Base-by-base conservation (phyloP, 192 early-diverging fungal species). In the Lobosporangium transversale region DNA sequence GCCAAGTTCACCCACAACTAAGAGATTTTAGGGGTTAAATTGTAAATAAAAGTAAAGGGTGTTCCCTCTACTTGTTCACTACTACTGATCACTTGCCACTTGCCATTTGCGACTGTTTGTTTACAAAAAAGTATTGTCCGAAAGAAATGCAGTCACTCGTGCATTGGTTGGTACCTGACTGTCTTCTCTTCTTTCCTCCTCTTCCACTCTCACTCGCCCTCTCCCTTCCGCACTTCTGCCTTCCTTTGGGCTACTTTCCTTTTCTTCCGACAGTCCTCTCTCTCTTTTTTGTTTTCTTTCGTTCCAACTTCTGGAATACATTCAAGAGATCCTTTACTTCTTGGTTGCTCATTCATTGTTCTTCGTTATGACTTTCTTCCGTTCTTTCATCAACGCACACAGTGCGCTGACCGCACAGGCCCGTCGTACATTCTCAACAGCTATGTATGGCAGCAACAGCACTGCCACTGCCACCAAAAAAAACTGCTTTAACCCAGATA, bases 1-100 rank as follows among this genome's bases (percentile, higher is more conserved):
- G 79, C 97, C 52, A 88, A 88, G 33, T 99, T 94, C 85, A 90
- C 74, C 30, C 79, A 99, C 85, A 87, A 96, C 80, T 97, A 88
- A 86, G 26, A 1, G 27, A 7, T 29, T n/a, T n/a, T n/a, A n/a
- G n/a, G n/a, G n/a, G n/a, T n/a, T n/a, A n/a, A n/a, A n/a, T n/a
- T n/a, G n/a, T n/a, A n/a, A n/a, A n/a, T n/a, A n/a, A n/a, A n/a
- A n/a, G n/a, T n/a, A n/a, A n/a, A n/a, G n/a, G n/a, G n/a, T n/a
- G n/a, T n/a, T n/a, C n/a, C n/a, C n/a, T n/a, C n/a, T n/a, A n/a
- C n/a, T n/a, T n/a, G n/a, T n/a, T n/a, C n/a, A n/a, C n/a, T n/a
- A n/a, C n/a, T n/a, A n/a, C n/a, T n/a, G n/a, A n/a, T n/a, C n/a
- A n/a, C n/a, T n/a, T n/a, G n/a, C n/a, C n/a, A n/a, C n/a, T n/a